A percentile compares a stretch with the other conserved stretches of the same genome.
Conservation (phyloP, 2,329 filamentous ascomycete species). For the Apiospora malaysiana region DNA sequence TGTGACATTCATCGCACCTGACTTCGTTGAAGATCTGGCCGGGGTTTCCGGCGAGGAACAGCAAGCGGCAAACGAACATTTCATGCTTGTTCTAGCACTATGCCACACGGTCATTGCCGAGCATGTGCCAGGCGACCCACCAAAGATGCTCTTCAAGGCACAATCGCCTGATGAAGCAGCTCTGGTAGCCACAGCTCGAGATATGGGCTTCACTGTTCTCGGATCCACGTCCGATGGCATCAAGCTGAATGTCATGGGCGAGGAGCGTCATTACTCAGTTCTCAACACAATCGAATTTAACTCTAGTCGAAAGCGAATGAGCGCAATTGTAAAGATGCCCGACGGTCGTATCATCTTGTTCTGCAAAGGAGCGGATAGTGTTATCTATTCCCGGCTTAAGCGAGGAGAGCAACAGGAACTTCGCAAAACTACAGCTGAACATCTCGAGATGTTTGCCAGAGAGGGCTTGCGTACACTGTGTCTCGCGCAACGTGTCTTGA, state of each 20-base stretch:
- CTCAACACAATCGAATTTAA: conserved; percentile 98
- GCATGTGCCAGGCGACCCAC: conserved; percentile 84
- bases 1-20: conserved; percentile 88
- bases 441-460: conserved; percentile 94
- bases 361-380: conserved; percentile 96
- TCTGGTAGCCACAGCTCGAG: conserved; percentile 89
- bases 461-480: conserved; percentile 95
- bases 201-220: conserved; percentile 93
- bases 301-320: conserved; percentile 96
- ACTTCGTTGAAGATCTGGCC: conserved; percentile 82
- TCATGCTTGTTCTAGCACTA: conserved; percentile 94
- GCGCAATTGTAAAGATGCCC: conserved; percentile 93
- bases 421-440: conserved; percentile 83
- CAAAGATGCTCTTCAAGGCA: conserved; percentile 92
- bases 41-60: conserved; percentile 81
- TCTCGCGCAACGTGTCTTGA: conserved; percentile 82
- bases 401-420: conserved; percentile 86
- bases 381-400: conserved; percentile 92
- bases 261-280: conserved; percentile 83
- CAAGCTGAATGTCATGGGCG: conserved; percentile 83
- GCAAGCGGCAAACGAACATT: conserved; percentile 78
- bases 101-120: conserved; percentile 97
- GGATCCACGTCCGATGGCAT: conserved; percentile 82
- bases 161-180: conserved; percentile 97
- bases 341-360: conserved; percentile 88